Evolutionary conservation across 495 filamentous ascomycete genomes (phyloP), one percentile per base, ranked within the genome.

Genomic region (Viridothelium virens): DNA sequence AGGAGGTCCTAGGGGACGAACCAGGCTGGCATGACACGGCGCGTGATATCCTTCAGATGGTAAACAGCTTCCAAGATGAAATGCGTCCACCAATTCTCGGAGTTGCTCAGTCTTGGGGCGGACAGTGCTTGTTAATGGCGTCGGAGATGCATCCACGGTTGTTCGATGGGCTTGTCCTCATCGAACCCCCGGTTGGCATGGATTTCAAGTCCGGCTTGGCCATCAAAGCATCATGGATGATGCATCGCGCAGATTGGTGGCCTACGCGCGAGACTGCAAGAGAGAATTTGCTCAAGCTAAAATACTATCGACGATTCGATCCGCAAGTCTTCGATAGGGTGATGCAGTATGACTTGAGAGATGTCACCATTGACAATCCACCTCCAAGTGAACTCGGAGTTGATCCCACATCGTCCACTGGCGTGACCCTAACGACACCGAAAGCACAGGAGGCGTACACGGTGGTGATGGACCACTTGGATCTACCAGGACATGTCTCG

Each of bases 101-200:
- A 33, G 73, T 96, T 3, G 91, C 91, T 16, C 92, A 96, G 77
- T 91, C 88, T 71, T 86, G 89, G 79, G 92, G 92, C 70, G 91
- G 81, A 64, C 85, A 82, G 70, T 81, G 87, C 50, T 81, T 89
- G 69, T 25, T 80, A 86, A 31, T 68, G 39, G 56, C 70, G 31
- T 16, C 67, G 1, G 78, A 90, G 11, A 79, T 90, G 67, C 89
- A 94, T 77, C 91, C 92, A 11, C 84, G 90, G 3, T 83, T 96
- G 11, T 80, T 96, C 66, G 80, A 85, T 61, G 83, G 84, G 1
- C 71, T 95, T 2, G 79, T 93, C 38, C 81, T 92, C 3, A 74
- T 95, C 1, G 91, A 96, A 74, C 90, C 91, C 3, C 83, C 88
- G 46, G 82, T 91, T 65, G 66, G 63, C 12, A 9, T 65, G 5